These are phyloP conservation scores for Saprolegnia parasitica DNA, from an alignment of 352 stramenopile species.

Conservation along the genomic window DNA sequence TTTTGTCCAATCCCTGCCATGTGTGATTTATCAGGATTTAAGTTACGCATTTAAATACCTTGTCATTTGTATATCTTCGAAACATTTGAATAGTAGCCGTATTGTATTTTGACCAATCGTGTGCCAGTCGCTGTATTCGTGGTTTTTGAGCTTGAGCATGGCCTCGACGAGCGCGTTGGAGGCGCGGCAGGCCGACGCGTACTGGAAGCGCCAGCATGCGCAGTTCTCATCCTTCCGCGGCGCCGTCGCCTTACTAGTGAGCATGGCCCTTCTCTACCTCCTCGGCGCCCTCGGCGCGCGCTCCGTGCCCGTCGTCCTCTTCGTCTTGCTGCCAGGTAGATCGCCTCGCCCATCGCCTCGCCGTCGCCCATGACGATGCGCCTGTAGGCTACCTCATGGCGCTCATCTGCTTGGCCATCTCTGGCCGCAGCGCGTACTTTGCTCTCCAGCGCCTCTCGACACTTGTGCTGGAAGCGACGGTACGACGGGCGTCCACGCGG, in stretches of 20 bases:
- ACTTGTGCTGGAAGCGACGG: background rate
- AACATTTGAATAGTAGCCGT: background rate
- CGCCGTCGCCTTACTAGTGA: background rate
- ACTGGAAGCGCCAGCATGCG: constrained; percentile 7
- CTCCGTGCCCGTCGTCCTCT: constrained; percentile 1
- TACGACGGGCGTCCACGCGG: background rate
- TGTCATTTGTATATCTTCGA: background rate
- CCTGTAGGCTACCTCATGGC: constrained; percentile 13
- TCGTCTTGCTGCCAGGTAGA: constrained; percentile 24
- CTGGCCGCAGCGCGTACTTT: background rate
- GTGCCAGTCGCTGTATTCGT: background rate
- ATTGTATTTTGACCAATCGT: constrained; percentile 11
- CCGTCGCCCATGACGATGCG: background rate
- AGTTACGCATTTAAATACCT: background rate
- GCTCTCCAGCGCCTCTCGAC: background rate
- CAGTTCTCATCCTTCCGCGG: constrained; percentile 25
- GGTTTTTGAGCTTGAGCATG: constrained; percentile 7
- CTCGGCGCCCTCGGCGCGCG: background rate
- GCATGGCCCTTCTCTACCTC: background rate
- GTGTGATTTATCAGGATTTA: background rate
- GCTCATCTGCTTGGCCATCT: constrained; percentile 3
- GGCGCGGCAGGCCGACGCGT: background rate
- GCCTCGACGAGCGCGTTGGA: constrained; percentile 1
- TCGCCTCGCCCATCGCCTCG: too few species aligned
- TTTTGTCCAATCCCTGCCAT: too few species aligned